Evolutionary conservation across 768 basidiomycete genomes (phyloP).

Genomic region (Leccinum obscurum): DNA sequence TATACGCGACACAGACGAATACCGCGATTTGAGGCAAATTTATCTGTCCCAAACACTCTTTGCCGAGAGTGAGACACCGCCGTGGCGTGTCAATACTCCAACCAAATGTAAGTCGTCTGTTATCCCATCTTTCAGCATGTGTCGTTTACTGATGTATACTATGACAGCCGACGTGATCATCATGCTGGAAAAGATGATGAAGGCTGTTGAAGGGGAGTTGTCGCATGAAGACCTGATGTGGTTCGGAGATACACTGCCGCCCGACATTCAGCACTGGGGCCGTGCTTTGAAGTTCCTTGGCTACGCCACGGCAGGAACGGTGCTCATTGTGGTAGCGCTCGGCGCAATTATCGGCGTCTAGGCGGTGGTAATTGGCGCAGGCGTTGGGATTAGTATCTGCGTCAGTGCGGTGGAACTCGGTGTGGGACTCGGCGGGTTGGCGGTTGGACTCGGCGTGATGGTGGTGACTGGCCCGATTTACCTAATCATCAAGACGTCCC

Average conservation of each 20-base stretch:
- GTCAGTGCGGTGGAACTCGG: no score
- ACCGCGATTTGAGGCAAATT: background rate
- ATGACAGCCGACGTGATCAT: slow-evolving; percentile 14
- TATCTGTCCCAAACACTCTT: background rate
- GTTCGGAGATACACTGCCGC: slow-evolving; percentile 17
- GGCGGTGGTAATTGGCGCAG: no score
- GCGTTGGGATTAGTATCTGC: no score
- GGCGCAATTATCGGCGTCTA: no score
- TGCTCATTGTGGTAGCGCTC: no score
- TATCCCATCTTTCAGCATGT: background rate
- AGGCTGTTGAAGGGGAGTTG: slow-evolving; percentile 14
- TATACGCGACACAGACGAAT: background rate
- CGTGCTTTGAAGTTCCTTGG: no score
- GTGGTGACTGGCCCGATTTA: no score
- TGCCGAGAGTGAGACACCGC: background rate
- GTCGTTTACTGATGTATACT: no score
- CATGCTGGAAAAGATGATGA: slow-evolving; percentile 24
- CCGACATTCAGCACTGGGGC: slow-evolving; percentile 20
- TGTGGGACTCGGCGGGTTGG: no score
- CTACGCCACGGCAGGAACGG: no score
- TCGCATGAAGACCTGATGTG: slow-evolving; percentile 18
- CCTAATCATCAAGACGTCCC: no score
- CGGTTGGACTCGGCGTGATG: no score
- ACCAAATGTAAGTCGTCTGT: background rate
- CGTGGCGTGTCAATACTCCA: background rate